Evolutionary conservation across 768 basidiomycete genomes (phyloP), one percentile per base, ranked within the genome.

Genomic region (Coprinopsis sp.): DNA sequence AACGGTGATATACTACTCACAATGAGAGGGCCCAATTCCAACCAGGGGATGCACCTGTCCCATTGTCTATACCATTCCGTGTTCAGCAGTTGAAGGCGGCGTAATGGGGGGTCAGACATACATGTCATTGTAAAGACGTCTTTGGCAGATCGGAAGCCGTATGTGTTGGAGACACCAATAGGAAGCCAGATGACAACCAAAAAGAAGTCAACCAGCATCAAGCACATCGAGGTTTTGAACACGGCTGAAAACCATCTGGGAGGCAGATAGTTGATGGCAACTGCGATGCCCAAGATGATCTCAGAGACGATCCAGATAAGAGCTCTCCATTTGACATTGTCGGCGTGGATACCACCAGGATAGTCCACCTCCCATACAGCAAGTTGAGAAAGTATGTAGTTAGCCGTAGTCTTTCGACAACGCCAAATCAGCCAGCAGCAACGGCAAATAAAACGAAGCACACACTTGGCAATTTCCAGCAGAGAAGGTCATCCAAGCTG

Each of bases 401-500:
- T 92, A 36, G 91, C 88, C 1, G 91, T 84, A 2, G 86, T 85
- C 87, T 93, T 59, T 22, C 30, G 33, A 34, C 33, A 19, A 22
- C 23, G 6, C 47, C 34, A 27, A 43, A 25, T 47, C 7, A 48
- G 16, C 27, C 27, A 19, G 13, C 22, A 47, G n/a, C 21, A 28
- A 6, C 13, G 8, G 16, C 23, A 5, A 13, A 19, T 29, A 5
- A 47, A 23, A 21, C 34, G 38, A 37, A 1, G 12, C 3, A 50
- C 76, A 28, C 36, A 85, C 91, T 70, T 92, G 90, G 49, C 87
- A 91, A 58, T 91, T 93, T 22, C 86, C 80, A 7, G 92, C 92
- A 31, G 82, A 75, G 55, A 93, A 95, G 0, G 92, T 94, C 79
- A 91, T 91, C 92, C 92, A 95, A n/a, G 91, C 92, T 1, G 91